phyloP scores from a whole-genome alignment of 2,329 filamentous ascomycete species.

The Exophiala spinifera region DNA sequence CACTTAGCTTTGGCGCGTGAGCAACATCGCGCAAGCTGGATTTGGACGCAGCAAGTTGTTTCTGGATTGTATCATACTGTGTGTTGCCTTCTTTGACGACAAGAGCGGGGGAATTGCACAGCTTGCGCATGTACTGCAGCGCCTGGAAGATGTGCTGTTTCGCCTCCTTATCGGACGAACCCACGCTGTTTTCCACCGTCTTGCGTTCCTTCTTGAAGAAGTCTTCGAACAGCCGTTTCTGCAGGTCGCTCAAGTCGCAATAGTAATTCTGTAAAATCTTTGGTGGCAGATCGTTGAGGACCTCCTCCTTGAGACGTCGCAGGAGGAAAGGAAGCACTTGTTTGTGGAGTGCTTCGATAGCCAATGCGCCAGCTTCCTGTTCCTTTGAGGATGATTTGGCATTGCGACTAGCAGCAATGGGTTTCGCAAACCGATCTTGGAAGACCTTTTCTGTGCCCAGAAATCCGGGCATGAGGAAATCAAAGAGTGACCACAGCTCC shows the following conservation, averaged over 20 bases:
- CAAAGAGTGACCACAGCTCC: slow-evolving; percentile 95
- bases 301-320: slow-evolving; percentile 94
- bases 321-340: slow-evolving; percentile 95
- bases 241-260: slow-evolving; percentile 91
- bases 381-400: slow-evolving; percentile 98
- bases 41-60: slow-evolving; percentile 71
- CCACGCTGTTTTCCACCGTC: slow-evolving; percentile 78
- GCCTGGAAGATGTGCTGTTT: slow-evolving; percentile 99
- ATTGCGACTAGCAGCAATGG: slow-evolving; percentile 89
- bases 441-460: slow-evolving; percentile 96
- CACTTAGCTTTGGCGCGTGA: slow-evolving; percentile 89
- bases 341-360: slow-evolving; percentile 97
- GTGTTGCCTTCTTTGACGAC: slow-evolving; percentile 94
- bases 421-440: slow-evolving; percentile 89
- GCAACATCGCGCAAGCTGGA: slow-evolving; percentile 78
- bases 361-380: slow-evolving; percentile 91
- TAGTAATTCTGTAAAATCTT: slow-evolving; percentile 99
- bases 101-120: slow-evolving; percentile 94
- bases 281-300: slow-evolving; percentile 89
- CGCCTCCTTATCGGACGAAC: slow-evolving; percentile 80
- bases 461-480: slow-evolving; percentile 99
- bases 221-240: slow-evolving; percentile 93
- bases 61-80: slow-evolving; percentile 83
- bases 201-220: slow-evolving; percentile 93
- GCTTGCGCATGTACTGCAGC: slow-evolving; percentile 97